Evolutionary conservation across 2,329 filamentous ascomycete species (phyloP).

Genomic region (Cladorrhinum sp.): DNA sequence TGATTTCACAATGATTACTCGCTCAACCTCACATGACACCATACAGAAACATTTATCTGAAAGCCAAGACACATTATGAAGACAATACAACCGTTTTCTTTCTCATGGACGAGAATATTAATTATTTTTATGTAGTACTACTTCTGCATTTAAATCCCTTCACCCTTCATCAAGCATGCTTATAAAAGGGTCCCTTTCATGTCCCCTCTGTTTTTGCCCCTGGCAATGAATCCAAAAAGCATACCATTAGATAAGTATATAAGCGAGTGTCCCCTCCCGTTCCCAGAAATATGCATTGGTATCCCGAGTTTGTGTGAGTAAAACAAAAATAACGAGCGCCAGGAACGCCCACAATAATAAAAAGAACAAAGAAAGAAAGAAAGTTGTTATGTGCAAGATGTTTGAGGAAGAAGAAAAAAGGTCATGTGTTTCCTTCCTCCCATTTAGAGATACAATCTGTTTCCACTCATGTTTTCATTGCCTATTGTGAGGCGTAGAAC

Average conservation of each 20-base stretch:
- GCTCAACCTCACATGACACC: too few species aligned
- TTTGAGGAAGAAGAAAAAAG: neutral
- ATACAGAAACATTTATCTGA: too few species aligned
- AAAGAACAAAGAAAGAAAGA: neutral
- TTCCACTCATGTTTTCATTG: neutral
- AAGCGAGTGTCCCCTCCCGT: neutral
- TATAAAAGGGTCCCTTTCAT: neutral
- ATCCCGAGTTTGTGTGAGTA: too few species aligned
- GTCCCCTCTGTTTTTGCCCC: conserved; percentile 13
- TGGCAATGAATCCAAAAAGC: conserved; percentile 7
- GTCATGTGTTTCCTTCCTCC: neutral
- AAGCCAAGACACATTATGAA: too few species aligned
- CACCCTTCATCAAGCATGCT: neutral
- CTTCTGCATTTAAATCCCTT: neutral
- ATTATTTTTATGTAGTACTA: neutral
- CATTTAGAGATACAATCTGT: neutral
- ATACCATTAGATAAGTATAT: neutral
- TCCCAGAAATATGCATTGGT: neutral
- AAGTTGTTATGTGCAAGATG: neutral
- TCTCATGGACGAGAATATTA: too few species aligned
- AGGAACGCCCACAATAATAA: conserved; percentile 8
- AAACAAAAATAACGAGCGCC: neutral
- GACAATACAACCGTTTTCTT: too few species aligned
- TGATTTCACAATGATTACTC: too few species aligned
- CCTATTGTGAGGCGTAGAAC: conserved; percentile 21